These are phyloP conservation scores for Penicillium sp. DNA, from an alignment of 2,329 filamentous ascomycete species.

Conservation along the genomic window DNA sequence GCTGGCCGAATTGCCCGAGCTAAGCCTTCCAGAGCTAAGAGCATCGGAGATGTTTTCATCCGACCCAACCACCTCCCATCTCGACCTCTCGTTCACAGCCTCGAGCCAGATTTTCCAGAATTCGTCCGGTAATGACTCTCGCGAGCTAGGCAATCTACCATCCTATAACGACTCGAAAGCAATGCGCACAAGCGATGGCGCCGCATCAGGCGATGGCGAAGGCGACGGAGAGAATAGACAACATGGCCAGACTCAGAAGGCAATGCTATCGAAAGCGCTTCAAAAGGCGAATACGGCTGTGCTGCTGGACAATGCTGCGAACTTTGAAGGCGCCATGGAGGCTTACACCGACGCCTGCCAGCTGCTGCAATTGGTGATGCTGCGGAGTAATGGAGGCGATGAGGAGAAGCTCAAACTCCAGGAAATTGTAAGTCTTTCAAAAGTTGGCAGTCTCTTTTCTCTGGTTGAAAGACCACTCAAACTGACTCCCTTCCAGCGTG, in stretches of 20 bases:
- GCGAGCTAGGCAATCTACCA: conserved; percentile 6
- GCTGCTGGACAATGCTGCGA: conserved; percentile 91
- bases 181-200: conserved; percentile 30
- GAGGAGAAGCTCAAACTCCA: conserved; percentile 83
- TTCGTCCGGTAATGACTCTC: conserved; percentile 10
- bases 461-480: background rate
- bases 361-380: conserved; percentile 83
- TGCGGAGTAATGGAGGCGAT: conserved; percentile 78
- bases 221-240: conserved; percentile 36
- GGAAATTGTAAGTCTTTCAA: conserved; percentile 72
- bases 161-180: conserved; percentile 20
- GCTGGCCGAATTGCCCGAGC: conserved; percentile 20
- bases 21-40: conserved; percentile 23
- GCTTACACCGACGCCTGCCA: conserved; percentile 91
- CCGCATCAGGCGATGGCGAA: conserved; percentile 27
- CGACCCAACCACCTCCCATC: conserved; percentile 15
- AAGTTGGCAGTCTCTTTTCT: background rate
- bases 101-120: conserved; percentile 22
- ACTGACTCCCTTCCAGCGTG: conserved; percentile 58
- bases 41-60: conserved; percentile 23
- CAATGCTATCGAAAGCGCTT: conserved; percentile 92
- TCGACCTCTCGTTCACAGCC: conserved; percentile 31
- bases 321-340: conserved; percentile 86
- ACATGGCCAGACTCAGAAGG: conserved; percentile 74
- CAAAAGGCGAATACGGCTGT: conserved; percentile 97